phyloP scores from a whole-genome alignment of 495 filamentous ascomycete genomes.

The Elaphomyces granulatus region DNA sequence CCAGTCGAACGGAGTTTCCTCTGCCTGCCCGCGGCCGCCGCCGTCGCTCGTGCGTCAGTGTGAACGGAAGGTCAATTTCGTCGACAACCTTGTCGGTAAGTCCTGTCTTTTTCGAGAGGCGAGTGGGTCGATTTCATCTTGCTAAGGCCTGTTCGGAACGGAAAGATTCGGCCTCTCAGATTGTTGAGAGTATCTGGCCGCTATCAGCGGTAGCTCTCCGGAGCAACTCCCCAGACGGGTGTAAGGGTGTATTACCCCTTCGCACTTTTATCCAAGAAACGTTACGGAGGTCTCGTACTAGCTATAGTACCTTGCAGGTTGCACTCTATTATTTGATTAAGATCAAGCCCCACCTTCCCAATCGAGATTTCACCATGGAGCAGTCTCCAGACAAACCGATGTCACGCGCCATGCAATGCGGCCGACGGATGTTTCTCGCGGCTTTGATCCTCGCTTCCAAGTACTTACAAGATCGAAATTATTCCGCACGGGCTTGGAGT shows the following conservation, averaged over 20 bases:
- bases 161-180: constrained; percentile 90
- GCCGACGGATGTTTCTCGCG: constrained; percentile 92
- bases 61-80: constrained; percentile 89
- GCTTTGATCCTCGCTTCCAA: constrained; percentile 89
- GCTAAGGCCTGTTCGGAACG: constrained; percentile 15
- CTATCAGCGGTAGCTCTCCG: constrained; percentile 35
- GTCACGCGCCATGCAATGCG: constrained; percentile 80
- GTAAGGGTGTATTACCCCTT: constrained; percentile 67
- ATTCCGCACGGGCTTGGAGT: constrained; percentile 93
- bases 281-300: constrained; percentile 81
- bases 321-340: constrained; percentile 92
- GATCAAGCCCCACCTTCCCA: constrained; percentile 81
- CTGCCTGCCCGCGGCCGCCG: constrained; percentile 48
- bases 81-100: constrained; percentile 99
- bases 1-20: constrained; percentile 26
- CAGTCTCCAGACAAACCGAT: constrained; percentile 60
- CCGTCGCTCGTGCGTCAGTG: constrained; percentile 76
- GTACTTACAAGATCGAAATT: constrained; percentile 95
- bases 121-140: constrained; percentile 10
- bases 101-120: constrained; percentile 13
- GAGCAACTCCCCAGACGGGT: constrained; percentile 30
- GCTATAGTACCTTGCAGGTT: constrained; percentile 94
- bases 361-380: constrained; percentile 72
- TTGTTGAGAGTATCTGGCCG: constrained; percentile 98
- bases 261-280: constrained; percentile 97